phyloP scores from a whole-genome alignment of 371 early-diverging fungal species.

The Blyttiomyces sp. region DNA sequence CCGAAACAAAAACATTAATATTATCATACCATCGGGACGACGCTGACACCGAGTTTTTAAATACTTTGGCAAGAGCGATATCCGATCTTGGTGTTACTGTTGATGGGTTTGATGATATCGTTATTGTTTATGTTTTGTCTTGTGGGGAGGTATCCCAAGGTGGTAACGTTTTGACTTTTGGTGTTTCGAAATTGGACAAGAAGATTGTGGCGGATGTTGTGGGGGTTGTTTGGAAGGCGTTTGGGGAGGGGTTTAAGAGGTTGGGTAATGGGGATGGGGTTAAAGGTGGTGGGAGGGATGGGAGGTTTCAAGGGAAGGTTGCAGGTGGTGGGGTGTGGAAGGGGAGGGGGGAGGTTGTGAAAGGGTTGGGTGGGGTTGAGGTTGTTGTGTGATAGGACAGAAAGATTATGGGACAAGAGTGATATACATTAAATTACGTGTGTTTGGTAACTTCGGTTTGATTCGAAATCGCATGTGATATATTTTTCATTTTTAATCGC shows the following conservation, averaged over 20 bases:
- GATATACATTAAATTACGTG: too few relatives aligned
- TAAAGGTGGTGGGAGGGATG: constrained; percentile 62
- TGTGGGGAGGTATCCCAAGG: constrained; percentile 52
- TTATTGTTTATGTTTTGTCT: constrained; percentile 39
- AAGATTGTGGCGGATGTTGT: constrained; percentile 19
- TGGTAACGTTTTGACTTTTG: constrained; percentile 43
- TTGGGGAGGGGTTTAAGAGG: too few relatives aligned
- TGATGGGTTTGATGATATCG: constrained; percentile 12
- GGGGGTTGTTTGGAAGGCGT: constrained; percentile 46
- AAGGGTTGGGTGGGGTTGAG: too few relatives aligned
- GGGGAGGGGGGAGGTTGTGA: too few relatives aligned
- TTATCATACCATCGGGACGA: constrained; percentile 54
- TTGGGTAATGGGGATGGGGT: constrained; percentile 34
- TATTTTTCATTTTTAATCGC: too few relatives aligned
- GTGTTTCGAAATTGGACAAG: constrained; percentile 36
- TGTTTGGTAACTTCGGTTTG: too few relatives aligned
- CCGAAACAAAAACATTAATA: constrained; percentile 3
- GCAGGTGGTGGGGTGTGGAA: not conserved
- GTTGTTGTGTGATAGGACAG: too few relatives aligned
- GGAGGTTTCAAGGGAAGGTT: constrained; percentile 64
- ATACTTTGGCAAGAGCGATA: constrained; percentile 31
- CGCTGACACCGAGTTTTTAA: constrained; percentile 60
- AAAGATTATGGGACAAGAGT: too few relatives aligned
- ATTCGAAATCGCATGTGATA: too few relatives aligned
- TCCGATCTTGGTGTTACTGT: constrained; percentile 23